Percentiles rank a stretch among this genome's conserved stretches.
phyloP scores from a whole-genome alignment of 23 red algal genomes.

The Cyanidioschyzon merolae region DNA sequence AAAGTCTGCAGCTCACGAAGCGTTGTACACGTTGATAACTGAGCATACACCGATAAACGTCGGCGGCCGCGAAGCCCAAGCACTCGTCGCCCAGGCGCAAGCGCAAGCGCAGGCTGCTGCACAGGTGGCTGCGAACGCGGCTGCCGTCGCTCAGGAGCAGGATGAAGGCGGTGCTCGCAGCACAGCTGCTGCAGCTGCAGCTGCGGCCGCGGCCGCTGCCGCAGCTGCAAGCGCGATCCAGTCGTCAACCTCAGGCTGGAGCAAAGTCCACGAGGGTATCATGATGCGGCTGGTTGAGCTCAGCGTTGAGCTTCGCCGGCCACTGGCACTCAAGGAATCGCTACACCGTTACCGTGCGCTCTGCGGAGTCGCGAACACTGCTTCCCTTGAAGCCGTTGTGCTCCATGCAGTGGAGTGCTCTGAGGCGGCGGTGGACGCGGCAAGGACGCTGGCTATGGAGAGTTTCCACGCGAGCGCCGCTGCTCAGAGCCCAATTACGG shows the following conservation, averaged over 20 bases:
- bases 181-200: background rate
- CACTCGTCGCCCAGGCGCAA: background rate
- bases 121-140: constrained; percentile 35
- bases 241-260: constrained; percentile 39
- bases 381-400: constrained; percentile 45
- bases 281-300: constrained; percentile 96
- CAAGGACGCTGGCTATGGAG: background rate
- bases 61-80: constrained; percentile 1
- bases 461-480: background rate
- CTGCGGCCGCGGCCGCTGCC: constrained; percentile 2
- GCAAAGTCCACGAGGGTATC: constrained; percentile 91
- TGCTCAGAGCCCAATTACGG: background rate
- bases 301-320: constrained; percentile 61
- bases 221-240: background rate
- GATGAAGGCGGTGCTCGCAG: background rate
- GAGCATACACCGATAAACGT: constrained; percentile 29
- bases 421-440: constrained; percentile 10
- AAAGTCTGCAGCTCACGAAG: constrained; percentile 54
- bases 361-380: constrained; percentile 62
- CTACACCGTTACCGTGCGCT: constrained; percentile 92
- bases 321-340: constrained; percentile 81
- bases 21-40: constrained; percentile 93
- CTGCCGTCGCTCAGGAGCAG: background rate
- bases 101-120: constrained; percentile 36
- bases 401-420: constrained; percentile 13